Evolutionary conservation across 2,329 filamentous ascomycete genomes (phyloP).

Genomic region (Stagonosporopsis chrysanthemi): DNA sequence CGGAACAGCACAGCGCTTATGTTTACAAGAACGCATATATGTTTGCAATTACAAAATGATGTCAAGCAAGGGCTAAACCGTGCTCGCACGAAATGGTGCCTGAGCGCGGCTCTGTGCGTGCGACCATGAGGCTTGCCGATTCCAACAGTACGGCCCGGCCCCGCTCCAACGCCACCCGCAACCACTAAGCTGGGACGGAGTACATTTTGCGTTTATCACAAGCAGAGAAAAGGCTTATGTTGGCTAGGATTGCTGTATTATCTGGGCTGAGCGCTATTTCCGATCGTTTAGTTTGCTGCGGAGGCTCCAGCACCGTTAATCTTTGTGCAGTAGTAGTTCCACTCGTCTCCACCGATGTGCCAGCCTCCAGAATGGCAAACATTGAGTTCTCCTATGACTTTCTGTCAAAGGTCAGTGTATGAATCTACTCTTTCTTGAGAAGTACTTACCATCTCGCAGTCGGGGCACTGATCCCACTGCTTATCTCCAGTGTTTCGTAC

Average conservation of each 20-base stretch:
- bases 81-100: background rate
- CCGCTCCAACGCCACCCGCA: background rate
- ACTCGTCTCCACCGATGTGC: slow-evolving; percentile 42
- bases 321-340: slow-evolving; percentile 35
- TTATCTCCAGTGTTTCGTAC: slow-evolving; percentile 37
- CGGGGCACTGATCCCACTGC: slow-evolving; percentile 39
- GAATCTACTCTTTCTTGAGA: background rate
- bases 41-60: background rate
- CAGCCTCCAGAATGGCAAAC: slow-evolving; percentile 30
- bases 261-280: background rate
- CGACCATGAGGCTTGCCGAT: background rate
- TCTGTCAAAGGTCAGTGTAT: slow-evolving; percentile 9
- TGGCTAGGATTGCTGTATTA: background rate
- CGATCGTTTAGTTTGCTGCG: slow-evolving; percentile 12
- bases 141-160: background rate
- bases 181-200: background rate
- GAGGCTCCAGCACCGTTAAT: slow-evolving; percentile 28
- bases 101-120: background rate
- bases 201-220: background rate
- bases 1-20: background rate
- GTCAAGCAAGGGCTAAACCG: background rate
- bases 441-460: slow-evolving; percentile 34
- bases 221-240: background rate
- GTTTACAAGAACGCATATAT: background rate
- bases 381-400: slow-evolving; percentile 28